Conservation (phyloP, 2,329 filamentous ascomycete species). For the Anthostomella pinea region DNA sequence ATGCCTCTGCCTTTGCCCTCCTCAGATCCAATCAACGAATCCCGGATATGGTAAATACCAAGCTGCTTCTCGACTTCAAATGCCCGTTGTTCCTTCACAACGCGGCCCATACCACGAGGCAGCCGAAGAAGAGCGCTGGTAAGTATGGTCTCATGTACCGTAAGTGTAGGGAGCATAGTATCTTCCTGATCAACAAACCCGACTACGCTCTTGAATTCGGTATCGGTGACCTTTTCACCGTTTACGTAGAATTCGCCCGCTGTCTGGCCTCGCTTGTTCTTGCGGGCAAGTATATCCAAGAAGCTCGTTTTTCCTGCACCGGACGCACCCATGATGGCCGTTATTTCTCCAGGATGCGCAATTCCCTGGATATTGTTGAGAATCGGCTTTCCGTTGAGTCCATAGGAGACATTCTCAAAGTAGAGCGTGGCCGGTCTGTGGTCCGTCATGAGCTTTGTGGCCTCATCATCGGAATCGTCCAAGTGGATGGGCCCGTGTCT, state of each 20-base stretch:
- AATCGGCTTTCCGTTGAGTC: conserved; percentile 84
- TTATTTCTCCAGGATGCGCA: conserved; percentile 91
- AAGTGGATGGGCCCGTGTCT: conserved; percentile 73
- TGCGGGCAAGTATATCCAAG: conserved; percentile 89
- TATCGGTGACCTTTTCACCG: conserved; percentile 80
- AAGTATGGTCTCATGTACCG: conserved; percentile 95
- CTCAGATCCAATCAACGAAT: conserved; percentile 94
- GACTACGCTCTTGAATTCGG: conserved; percentile 86
- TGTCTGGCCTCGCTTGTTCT: conserved; percentile 86
- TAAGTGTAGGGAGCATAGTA: conserved; percentile 91
- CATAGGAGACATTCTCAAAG: conserved; percentile 85
- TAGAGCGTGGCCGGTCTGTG: conserved; percentile 87
- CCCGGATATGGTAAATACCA: conserved; percentile 88
- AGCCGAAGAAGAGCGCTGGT: conserved; percentile 89
- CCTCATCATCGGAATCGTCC: conserved; percentile 88
- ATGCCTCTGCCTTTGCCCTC: conserved; percentile 93
- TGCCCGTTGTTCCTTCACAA: conserved; percentile 87
- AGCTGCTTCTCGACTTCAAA: conserved; percentile 94
- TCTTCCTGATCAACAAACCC: conserved; percentile 99
- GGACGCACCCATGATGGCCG: conserved; percentile 97
- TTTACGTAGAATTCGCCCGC: conserved; percentile 88
- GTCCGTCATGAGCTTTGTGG: conserved; percentile 80
- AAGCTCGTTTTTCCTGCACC: conserved; percentile 98
- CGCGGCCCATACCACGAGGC: conserved; percentile 84
- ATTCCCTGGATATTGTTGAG: conserved; percentile 76